These are phyloP conservation scores for Fusarium sp. DNA, from an alignment of 2,329 filamentous ascomycete species.

Conservation along the genomic window DNA sequence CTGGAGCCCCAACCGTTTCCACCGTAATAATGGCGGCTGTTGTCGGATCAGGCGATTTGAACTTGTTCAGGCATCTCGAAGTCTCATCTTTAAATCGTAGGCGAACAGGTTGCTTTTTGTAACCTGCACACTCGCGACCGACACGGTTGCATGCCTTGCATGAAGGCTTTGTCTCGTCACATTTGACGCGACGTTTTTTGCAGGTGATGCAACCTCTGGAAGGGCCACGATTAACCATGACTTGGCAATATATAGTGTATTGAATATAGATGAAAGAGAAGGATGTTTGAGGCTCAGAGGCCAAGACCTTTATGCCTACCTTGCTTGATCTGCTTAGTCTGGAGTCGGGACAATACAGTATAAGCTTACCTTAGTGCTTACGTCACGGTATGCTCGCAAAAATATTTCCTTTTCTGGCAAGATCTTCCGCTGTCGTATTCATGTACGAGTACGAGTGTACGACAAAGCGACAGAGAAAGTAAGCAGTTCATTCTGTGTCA, in stretches of 20 bases:
- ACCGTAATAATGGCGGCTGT: no score
- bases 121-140: constrained; percentile 24
- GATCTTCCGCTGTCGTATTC: background rate
- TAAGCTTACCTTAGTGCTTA: background rate
- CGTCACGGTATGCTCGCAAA: background rate
- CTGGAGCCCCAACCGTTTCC: rapidly evolving
- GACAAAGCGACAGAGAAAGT: background rate
- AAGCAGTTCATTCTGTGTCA: background rate
- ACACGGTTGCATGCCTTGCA: constrained; percentile 25
- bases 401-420: background rate
- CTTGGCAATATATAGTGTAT: rapidly evolving
- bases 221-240: constrained; percentile 32
- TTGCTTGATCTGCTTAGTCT: background rate
- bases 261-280: no score
- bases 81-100: constrained; percentile 28
- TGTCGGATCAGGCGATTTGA: no score
- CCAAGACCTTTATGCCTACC: background rate
- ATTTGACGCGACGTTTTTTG: constrained; percentile 25
- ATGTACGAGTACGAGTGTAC: background rate
- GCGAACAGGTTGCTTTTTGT: background rate
- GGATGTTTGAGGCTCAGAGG: rapidly evolving
- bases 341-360: background rate
- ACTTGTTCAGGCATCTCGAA: background rate
- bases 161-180: constrained; percentile 26
- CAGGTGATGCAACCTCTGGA: constrained; percentile 35